phyloP scores from a whole-genome alignment of 306 rosid species.

The Fragaria nilgerrensis region DNA sequence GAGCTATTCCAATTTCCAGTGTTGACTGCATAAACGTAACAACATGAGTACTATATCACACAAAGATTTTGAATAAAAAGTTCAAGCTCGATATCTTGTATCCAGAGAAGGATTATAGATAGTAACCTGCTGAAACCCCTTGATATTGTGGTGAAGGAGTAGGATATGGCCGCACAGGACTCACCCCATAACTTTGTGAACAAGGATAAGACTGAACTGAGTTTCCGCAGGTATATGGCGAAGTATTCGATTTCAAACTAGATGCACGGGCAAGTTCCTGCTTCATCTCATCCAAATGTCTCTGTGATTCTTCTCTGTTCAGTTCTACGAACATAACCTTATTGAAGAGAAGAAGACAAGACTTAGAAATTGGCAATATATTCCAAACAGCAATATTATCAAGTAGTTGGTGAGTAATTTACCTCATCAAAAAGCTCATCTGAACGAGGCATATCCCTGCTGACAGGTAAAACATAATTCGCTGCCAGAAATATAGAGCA shows the following conservation, averaged over 20 bases:
- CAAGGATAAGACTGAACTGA: neutral
- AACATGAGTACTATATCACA: slow-evolving; percentile 2
- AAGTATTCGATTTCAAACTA: slow-evolving; percentile 12
- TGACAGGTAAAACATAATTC: slow-evolving; percentile 50
- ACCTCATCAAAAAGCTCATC: slow-evolving; percentile 56
- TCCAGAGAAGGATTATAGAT: neutral
- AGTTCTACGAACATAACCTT: slow-evolving; percentile 61
- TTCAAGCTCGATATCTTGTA: neutral
- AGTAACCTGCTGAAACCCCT: slow-evolving; percentile 30
- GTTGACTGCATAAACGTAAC: slow-evolving; percentile 26
- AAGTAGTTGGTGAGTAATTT: slow-evolving; percentile 16
- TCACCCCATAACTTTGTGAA: slow-evolving; percentile 16
- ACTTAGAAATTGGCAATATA: slow-evolving; percentile 6
- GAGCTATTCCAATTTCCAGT: slow-evolving; percentile 14
- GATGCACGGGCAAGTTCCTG: slow-evolving; percentile 20
- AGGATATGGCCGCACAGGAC: slow-evolving; percentile 23
- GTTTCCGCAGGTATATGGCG: neutral
- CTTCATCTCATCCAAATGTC: slow-evolving; percentile 54
- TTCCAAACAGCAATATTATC: neutral
- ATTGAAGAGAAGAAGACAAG: slow-evolving; percentile 12
- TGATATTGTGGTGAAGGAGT: slow-evolving; percentile 26
- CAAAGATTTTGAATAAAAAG: neutral
- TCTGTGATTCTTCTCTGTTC: slow-evolving; percentile 43
- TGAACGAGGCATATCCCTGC: slow-evolving; percentile 50
- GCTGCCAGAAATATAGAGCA: slow-evolving; percentile 31